A percentile compares a stretch with the other conserved stretches of the same genome.
phyloP scores from a whole-genome alignment of 495 filamentous ascomycete species.

The Podospora bellae-mahoneyi region DNA sequence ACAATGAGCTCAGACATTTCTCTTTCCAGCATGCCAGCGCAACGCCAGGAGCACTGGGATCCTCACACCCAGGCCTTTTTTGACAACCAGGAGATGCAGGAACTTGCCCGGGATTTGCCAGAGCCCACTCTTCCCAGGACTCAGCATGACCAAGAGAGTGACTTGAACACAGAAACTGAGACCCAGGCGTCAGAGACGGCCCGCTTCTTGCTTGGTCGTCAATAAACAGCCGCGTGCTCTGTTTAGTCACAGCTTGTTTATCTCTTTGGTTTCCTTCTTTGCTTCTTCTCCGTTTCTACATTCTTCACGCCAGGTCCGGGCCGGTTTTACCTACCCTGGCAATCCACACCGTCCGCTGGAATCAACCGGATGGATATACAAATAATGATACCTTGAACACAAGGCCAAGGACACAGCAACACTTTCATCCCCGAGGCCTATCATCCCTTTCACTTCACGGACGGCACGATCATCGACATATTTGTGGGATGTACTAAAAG shows the following conservation, averaged over 20 bases:
- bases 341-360: neutral
- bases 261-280: neutral
- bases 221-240: neutral
- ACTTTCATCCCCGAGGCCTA: neutral
- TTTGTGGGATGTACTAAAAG: neutral
- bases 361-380: neutral
- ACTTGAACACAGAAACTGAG: slow-evolving; percentile 4
- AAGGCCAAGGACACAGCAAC: neutral
- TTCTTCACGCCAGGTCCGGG: neutral
- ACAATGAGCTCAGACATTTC: slow-evolving; percentile 22
- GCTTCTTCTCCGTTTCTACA: neutral
- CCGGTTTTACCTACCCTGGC: neutral
- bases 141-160: neutral
- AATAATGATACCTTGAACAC: neutral
- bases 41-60: slow-evolving; percentile 23
- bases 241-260: neutral
- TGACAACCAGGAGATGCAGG: neutral
- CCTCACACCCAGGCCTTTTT: slow-evolving; percentile 19
- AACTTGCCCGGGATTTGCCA: neutral
- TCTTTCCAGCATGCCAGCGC: slow-evolving; percentile 17
- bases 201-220: slow-evolving; percentile 18
- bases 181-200: slow-evolving; percentile 10
- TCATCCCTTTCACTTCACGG: neutral
- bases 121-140: slow-evolving; percentile 5
- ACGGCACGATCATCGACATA: neutral